These are phyloP conservation scores for Aspergillus spinulosporus DNA, from an alignment of 2,329 filamentous ascomycete genomes.

Conservation along the genomic window DNA sequence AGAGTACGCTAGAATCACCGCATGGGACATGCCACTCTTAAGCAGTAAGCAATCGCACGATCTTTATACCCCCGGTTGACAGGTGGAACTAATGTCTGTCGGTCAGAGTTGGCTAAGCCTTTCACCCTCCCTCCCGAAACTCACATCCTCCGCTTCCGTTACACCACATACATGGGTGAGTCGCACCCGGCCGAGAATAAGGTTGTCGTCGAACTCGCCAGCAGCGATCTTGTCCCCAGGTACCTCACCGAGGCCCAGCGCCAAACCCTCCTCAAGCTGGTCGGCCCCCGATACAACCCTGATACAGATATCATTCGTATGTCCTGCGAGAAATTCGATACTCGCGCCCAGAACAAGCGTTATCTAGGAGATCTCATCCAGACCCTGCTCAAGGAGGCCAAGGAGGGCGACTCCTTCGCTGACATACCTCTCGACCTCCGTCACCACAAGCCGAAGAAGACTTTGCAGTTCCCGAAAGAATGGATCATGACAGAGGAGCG, in stretches of 20 bases:
- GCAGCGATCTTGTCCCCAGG: constrained; percentile 63
- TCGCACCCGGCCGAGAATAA: constrained; percentile 87
- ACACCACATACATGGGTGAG: constrained; percentile 96
- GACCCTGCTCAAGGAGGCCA: constrained; percentile 71
- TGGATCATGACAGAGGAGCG: constrained; percentile 79
- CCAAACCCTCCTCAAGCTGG: constrained; percentile 82
- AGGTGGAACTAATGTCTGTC: neutral
- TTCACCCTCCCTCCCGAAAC: constrained; percentile 68
- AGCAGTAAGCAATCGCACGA: constrained; percentile 64
- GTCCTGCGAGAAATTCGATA: constrained; percentile 83
- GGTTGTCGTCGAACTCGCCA: constrained; percentile 87
- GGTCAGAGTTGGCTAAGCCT: constrained; percentile 74
- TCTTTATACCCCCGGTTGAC: neutral
- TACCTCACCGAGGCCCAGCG: constrained; percentile 67
- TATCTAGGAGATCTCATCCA: constrained; percentile 79
- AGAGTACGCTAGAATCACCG: constrained; percentile 81
- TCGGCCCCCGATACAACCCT: constrained; percentile 84
- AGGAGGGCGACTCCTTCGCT: constrained; percentile 79
- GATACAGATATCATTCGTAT: constrained; percentile 79
- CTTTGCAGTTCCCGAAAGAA: constrained; percentile 72
- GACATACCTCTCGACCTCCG: constrained; percentile 88
- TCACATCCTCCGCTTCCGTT: constrained; percentile 85
- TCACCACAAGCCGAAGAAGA: constrained; percentile 71
- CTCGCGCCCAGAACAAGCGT: constrained; percentile 95
- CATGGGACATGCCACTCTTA: constrained; percentile 94